Base-by-base conservation (phyloP, 495 filamentous ascomycete genomes). In the Penicillium malachiteum region DNA sequence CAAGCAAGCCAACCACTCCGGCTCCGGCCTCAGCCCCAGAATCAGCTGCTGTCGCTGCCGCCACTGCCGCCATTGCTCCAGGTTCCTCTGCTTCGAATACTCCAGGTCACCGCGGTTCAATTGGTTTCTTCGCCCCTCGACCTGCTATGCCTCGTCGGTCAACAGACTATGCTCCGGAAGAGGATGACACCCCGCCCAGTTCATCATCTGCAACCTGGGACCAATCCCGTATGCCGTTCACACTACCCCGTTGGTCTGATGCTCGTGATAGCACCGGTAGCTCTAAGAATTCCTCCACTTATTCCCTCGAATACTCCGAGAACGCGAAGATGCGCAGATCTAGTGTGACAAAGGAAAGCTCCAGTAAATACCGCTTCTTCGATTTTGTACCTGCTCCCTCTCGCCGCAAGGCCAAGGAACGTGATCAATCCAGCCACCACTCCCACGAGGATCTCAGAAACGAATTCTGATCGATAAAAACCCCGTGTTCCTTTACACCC, bases 141-240 rank as follows among this genome's bases (percentile, higher is more conserved):
- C 74, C 72, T 33, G 56, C 71, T 13, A 63, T 75, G 10, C 73
- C 75, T 18, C 75, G 78, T 26, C 70, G 70, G 31, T 77, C 77
- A 21, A 76, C 74, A 17, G 68, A 78, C 41, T 64, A 71, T 55
- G 63, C 53, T 7, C 60, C 67, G 4, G 76, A 79, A 13, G 71
- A 76, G 8, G 73, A 77, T 10, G 77, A 78, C 35, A 81, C 78
- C 2, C 78, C 79, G 7, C 78, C 78, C 16, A 79, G 73, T 55
- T 81, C 79, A 10, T 78, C 78, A 3, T 81, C 78, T 10, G 76
- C 77, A 34, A 78, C 68, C 7, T 81, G 78, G 78, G 78, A 81
- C 32, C 72, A 76, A 44, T 70, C 59, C 9, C 70, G 73, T 42
- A 72, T 75, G 31, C 69, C 69, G 13, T 75, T 74, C 59, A 62